Conservation (phyloP, 257 asterid species). For the Ehretia macrophylla region DNA sequence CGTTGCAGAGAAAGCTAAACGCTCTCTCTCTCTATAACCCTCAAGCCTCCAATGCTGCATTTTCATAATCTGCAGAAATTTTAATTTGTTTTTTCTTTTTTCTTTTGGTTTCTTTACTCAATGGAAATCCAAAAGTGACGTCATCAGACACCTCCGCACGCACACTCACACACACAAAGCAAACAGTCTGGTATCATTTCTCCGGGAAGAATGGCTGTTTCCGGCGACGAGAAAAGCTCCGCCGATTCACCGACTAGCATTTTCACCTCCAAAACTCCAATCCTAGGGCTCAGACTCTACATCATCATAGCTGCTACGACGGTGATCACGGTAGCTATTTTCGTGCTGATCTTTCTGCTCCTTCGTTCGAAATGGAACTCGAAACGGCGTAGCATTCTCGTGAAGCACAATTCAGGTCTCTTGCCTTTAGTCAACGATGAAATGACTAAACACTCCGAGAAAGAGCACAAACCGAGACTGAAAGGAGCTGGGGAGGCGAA, state of each 20-base stretch:
- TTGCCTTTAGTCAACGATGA: constrained; percentile 56
- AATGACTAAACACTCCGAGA: constrained; percentile 9
- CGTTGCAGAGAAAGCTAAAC: neutral
- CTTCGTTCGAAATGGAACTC: constrained; percentile 42
- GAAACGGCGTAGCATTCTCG: constrained; percentile 36
- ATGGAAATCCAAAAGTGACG: neutral
- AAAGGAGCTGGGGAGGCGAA: constrained; percentile 22
- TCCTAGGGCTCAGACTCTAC: constrained; percentile 65
- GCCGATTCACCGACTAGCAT: constrained; percentile 19
- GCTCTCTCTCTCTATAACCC: no score
- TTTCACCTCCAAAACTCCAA: constrained; percentile 55
- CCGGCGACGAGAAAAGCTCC: constrained; percentile 35
- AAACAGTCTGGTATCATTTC: neutral
- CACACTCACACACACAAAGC: no score
- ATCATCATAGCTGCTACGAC: constrained; percentile 49
- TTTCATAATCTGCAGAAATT: no score
- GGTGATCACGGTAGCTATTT: constrained; percentile 35
- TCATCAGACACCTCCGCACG: neutral
- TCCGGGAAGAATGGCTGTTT: constrained; percentile 35
- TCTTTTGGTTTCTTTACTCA: no score
- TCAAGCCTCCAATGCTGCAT: no score
- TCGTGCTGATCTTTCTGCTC: constrained; percentile 38
- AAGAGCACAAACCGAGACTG: constrained; percentile 41
- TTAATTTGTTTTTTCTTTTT: no score
- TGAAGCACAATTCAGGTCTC: constrained; percentile 41